Base-by-base conservation (phyloP, 208 protist species). In the Leishmania martiniquensis region DNA sequence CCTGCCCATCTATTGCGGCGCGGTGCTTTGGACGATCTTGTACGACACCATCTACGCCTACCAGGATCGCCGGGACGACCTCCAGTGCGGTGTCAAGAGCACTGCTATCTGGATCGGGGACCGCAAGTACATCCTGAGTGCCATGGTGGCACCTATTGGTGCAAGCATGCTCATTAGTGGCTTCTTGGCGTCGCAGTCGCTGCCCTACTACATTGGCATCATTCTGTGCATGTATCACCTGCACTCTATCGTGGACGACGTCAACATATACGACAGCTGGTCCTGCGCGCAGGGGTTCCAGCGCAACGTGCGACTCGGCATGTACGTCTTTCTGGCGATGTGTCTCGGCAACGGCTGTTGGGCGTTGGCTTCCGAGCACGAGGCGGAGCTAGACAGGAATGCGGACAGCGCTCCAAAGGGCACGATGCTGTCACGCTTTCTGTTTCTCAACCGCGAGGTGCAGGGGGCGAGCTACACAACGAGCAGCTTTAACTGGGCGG, bases 1-100 rank as follows among this genome's bases (percentile, higher is more conserved):
- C 63, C 75, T 96, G 60, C 93, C 93, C 37, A 90, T 94, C 44
- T 97, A 95, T 80, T 75, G 82, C 54, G 89, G 81, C 12, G 77
- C 89, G 10, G 91, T 96, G 69, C 15, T 91, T 6, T 97, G 93
- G 92, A 91, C 86, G 17, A 88, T 96, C 52, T 72, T 97, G 59
- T 95, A 95, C 83, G 91, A 95, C 76, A 97, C 93, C 17, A 91
- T 97, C 72, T 95, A 96, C 82, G 89, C 89, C 49, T 95, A 95
- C 77, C 91, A 95, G 83, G 91, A 96, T 75, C 84, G 88, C 66
- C 76, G 73, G 25, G 91, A 95, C 68, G 90, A 97, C 77, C 62
- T 93, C 67, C 91, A 93, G 72, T 93, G 87, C 77, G 91, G 91
- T 15, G 88, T 97, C 62, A 95, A 97, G 83, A 94, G 91, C 75